Base-by-base conservation (phyloP, 2,329 filamentous ascomycete species). In the Pestalotiopsis sp. region DNA sequence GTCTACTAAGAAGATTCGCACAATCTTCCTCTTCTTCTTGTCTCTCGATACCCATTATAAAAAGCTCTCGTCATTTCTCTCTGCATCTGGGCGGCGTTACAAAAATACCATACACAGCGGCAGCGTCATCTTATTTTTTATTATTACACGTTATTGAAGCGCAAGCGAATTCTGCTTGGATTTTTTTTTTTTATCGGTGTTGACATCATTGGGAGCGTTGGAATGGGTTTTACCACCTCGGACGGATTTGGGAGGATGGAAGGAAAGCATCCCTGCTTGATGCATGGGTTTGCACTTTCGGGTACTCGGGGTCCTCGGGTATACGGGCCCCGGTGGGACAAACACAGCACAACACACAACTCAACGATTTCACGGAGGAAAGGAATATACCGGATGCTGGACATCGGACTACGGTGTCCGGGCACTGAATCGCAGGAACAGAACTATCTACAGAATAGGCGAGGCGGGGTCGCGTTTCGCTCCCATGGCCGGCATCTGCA, bases 1-100 rank as follows among this genome's bases (percentile, higher is more conserved):
- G 86, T 88, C 73, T 89, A 88, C 80, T 90, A 84, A 68, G 70
- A 70, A 68, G 67, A 36, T 67, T 63, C 64, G 14, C 45, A 31
- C 60, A 25, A 81, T 67, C 80, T 68, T 69, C 72, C 68, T 49
- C 40, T 69, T 67, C 36, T 17, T 68, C 14, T 49, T 65, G 31
- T 60, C 70, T 69, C 12, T n/a, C 27, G 27, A 66, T 66, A 27
- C 49, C 23, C 20, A 20, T 13, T 13, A 14, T 31, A 66, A 66
- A 49, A 59, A 66, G 65, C 72, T 73, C 75, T 77, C 73, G 71
- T 74, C 74, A 75, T 66, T 73, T 70, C 76, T 76, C 64, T 68
- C 74, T 77, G 77, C 77, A 79, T 78, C 73, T 77, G 77, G 77
- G 75, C 76, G 77, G 77, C 77, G 77, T 78, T 78, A 71, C 61